Evolutionary conservation across 306 rosid species (phyloP).

Genomic region (Gastrolobium bilobum): DNA sequence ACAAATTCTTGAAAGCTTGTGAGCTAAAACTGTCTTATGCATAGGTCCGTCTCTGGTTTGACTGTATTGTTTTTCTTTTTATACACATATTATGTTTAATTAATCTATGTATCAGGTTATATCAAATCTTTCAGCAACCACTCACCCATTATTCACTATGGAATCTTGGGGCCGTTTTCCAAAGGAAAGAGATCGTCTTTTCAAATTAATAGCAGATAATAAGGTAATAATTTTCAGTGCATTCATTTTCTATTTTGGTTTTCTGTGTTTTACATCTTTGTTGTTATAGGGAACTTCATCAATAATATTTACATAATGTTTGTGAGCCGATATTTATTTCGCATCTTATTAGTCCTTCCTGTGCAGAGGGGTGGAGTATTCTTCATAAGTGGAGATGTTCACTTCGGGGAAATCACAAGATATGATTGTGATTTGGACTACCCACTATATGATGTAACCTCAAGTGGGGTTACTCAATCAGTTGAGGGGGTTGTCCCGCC

Average conservation of each 20-base stretch:
- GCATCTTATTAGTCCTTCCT: conserved; percentile 44
- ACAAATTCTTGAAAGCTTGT: conserved; percentile 16
- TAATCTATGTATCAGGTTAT: conserved; percentile 68
- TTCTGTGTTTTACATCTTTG: conserved; percentile 27
- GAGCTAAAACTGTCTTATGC: not conserved
- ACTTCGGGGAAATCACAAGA: conserved; percentile 84
- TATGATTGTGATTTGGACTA: conserved; percentile 81
- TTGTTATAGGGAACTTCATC: not conserved
- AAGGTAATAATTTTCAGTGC: conserved; percentile 61
- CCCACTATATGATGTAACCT: conserved; percentile 80
- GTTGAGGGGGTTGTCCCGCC: conserved; percentile 68
- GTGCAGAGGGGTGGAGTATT: conserved; percentile 74
- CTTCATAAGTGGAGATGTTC: conserved; percentile 92
- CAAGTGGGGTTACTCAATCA: conserved; percentile 87
- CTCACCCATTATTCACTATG: conserved; percentile 64
- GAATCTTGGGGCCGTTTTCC: conserved; percentile 94
- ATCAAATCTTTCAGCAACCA: conserved; percentile 81
- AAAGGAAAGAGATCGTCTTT: conserved; percentile 77
- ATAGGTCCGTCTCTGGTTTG: not conserved
- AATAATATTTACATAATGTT: conserved; percentile 1
- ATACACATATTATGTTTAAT: conserved; percentile 6
- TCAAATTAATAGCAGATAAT: conserved; percentile 73
- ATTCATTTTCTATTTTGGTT: conserved; percentile 4
- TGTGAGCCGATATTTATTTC: conserved; percentile 34
- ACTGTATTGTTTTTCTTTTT: conserved; percentile 26